These are phyloP conservation scores for Leccinum cinnamomeum DNA, from an alignment of 1,284 basidiomycete species.

Conservation along the genomic window DNA sequence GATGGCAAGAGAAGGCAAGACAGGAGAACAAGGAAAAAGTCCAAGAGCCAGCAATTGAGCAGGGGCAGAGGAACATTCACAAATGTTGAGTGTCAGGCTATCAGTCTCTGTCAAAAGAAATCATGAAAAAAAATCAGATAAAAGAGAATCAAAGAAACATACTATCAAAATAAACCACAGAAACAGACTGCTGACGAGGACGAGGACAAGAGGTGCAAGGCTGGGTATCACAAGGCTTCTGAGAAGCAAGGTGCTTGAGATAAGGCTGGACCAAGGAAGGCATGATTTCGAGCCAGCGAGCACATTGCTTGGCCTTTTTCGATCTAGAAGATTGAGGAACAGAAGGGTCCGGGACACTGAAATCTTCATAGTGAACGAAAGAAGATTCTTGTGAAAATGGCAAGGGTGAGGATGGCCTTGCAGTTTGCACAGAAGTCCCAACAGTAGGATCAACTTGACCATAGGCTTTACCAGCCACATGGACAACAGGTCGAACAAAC, in stretches of 20 bases:
- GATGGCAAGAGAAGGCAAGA: background rate
- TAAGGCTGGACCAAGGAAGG: background rate
- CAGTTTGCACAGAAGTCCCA: background rate
- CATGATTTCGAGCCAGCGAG: background rate
- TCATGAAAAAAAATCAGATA: background rate
- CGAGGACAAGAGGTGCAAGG: background rate
- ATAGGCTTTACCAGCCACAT: background rate
- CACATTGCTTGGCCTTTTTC: background rate
- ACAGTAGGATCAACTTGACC: background rate
- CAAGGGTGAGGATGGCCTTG: background rate
- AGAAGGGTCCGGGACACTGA: background rate
- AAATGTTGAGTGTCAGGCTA: background rate
- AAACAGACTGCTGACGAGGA: background rate
- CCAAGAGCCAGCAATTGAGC: background rate
- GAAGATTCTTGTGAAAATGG: background rate
- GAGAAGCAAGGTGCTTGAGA: background rate
- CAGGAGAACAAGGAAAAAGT: background rate
- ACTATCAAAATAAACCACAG: background rate
- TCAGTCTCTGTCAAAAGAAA: background rate
- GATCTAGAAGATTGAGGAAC: background rate
- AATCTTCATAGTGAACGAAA: background rate
- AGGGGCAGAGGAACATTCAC: background rate
- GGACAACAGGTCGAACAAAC: background rate
- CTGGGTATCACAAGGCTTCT: background rate
- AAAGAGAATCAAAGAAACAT: background rate